Conservation (phyloP, 148 eudicot species). For the Fagopyrum homotropicum region DNA sequence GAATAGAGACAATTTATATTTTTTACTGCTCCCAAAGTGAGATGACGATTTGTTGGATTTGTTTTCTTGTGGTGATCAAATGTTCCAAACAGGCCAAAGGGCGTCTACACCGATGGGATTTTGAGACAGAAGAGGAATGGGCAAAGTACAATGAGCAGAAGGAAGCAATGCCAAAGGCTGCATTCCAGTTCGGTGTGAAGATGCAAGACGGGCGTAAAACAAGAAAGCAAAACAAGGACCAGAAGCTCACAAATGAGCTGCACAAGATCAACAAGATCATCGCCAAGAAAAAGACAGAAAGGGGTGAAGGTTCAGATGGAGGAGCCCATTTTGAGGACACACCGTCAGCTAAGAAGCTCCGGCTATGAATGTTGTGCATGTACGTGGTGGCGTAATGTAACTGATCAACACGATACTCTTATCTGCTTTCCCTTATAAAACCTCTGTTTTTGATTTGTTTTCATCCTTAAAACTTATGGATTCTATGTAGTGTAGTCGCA, state of each 20-base stretch:
- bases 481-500: no score
- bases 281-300: conserved; percentile 64
- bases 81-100: conserved; percentile 64
- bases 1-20: no score
- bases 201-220: conserved; percentile 98
- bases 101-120: conserved; percentile 94
- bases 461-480: no score
- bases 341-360: conserved; percentile 47
- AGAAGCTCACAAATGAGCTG: conserved; percentile 80
- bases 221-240: conserved; percentile 79
- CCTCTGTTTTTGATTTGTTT: no score
- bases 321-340: conserved; percentile 39
- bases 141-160: conserved; percentile 88
- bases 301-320: conserved; percentile 42
- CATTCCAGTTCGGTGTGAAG: conserved; percentile 96
- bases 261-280: conserved; percentile 88
- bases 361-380: conserved; percentile 23
- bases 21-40: not conserved
- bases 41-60: not conserved
- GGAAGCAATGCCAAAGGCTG: conserved; percentile 98
- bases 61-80: conserved; percentile 6
- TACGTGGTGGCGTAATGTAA: not conserved
- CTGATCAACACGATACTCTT: no score
- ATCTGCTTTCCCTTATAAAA: no score
- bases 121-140: conserved; percentile 97